phyloP scores from a whole-genome alignment of 139 green algal species.

The Desmodesmus armatus region DNA sequence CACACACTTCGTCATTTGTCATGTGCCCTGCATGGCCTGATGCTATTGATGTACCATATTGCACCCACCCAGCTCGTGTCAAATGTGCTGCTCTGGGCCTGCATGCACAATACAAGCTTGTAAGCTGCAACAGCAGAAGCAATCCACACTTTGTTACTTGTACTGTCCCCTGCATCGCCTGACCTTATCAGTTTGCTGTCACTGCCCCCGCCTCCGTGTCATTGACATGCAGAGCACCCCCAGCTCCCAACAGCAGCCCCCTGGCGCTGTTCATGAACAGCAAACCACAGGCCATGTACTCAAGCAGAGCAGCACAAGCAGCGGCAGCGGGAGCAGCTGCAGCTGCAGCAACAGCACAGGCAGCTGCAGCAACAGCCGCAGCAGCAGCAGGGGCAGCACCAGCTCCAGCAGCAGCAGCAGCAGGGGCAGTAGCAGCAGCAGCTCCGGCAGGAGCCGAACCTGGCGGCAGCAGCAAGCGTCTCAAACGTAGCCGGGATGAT shows the following conservation, averaged over 20 bases:
- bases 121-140: too few relatives aligned
- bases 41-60: too few relatives aligned
- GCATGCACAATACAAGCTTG: too few relatives aligned
- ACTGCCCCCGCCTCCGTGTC: neutral
- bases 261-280: neutral
- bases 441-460: neutral
- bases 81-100: too few relatives aligned
- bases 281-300: neutral
- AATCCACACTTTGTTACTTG: too few relatives aligned
- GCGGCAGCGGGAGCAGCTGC: too few relatives aligned
- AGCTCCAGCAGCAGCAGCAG: neutral
- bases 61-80: too few relatives aligned
- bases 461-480: too few relatives aligned
- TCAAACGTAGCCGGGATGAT: too few relatives aligned
- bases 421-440: neutral
- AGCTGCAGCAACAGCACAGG: neutral
- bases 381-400: neutral
- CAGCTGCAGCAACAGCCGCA: neutral
- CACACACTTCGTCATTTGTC: too few relatives aligned
- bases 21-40: too few relatives aligned
- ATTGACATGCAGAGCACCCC: neutral
- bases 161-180: neutral
- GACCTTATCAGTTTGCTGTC: neutral
- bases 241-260: neutral
- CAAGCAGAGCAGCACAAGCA: too few relatives aligned